Evolutionary conservation across 2,329 filamentous ascomycete species (phyloP).

Genomic region (Pseudogymnoascus sp.): DNA sequence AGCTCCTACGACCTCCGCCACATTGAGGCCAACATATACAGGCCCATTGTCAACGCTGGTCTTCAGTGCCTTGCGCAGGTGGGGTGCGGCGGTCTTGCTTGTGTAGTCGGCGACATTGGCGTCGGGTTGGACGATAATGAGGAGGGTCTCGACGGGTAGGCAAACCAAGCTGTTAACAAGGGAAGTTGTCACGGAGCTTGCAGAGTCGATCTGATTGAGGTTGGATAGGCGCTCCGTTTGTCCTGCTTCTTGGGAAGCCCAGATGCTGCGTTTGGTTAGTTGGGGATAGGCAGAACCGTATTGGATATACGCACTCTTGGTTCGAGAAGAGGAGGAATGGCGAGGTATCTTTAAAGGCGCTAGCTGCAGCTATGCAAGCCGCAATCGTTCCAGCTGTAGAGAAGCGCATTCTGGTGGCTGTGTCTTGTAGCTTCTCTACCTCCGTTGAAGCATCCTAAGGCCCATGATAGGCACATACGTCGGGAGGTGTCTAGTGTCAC

Average conservation of each 20-base stretch:
- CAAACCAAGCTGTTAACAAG: conserved; percentile 1
- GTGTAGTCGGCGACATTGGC: conserved; percentile 64
- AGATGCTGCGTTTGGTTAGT: conserved; percentile 7
- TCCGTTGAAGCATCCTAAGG: conserved; percentile 4
- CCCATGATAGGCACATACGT: conserved; percentile 10
- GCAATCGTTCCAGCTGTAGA: conserved; percentile 45
- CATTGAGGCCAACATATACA: conserved; percentile 26
- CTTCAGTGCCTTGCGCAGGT: conserved; percentile 31
- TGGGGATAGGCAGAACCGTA: not conserved
- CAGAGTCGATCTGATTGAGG: not conserved
- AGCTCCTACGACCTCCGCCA: conserved; percentile 53
- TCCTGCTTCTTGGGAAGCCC: not conserved
- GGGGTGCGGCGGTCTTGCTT: conserved; percentile 43
- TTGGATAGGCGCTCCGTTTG: conserved; percentile 1
- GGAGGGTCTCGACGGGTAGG: conserved; percentile 36
- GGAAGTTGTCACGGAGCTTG: not conserved
- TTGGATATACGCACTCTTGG: conserved; percentile 55
- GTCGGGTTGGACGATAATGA: conserved; percentile 72
- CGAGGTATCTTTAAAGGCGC: conserved; percentile 78
- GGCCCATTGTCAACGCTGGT: conserved; percentile 28
- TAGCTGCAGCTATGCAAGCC: conserved; percentile 51
- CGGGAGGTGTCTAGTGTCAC: not conserved
- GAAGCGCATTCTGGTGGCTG: conserved; percentile 46
- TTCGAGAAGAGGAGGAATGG: conserved; percentile 88
- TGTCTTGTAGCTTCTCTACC: conserved; percentile 7